Evolutionary conservation across 2,329 filamentous ascomycete genomes (phyloP), one percentile per base, ranked within the genome.

Genomic region (Colletotrichum sp.): DNA sequence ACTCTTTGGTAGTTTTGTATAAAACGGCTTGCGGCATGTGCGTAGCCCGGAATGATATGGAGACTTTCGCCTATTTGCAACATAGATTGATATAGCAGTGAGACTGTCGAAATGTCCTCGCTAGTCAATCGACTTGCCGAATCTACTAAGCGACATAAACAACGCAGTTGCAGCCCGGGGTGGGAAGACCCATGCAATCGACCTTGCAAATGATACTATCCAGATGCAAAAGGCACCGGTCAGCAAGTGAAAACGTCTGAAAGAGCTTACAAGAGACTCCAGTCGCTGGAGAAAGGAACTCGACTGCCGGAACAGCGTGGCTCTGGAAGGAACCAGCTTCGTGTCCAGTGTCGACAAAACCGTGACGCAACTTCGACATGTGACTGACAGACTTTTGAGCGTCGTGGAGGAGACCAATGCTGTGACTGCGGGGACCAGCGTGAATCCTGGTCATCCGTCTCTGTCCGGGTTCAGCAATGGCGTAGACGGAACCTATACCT

Each of bases 191-290:
- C 30, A 65, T 8, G 30, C 24, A 65, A 34, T 55, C 30, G 30
- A 71, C 69, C 44, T 71, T 12, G 18, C 30, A 57, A n/a, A 71
- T n/a, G 15, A 6, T 10, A 55, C 69, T 24, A 65, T 65, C 62
- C 24, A 55, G 18, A 63, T 57, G 49, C n/a, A 64, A 15, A 70
- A 64, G 28, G 68, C n/a, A 64, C n/a, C 18, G 3, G 12, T 71
- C n/a, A 71, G 39, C n/a, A 65, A 64, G 21, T 18, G 24, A 13
- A 12, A 94, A 94, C 49, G 85, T 89, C 65, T 89, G 86, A 67
- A 85, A 88, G 70, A 65, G 18, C 60, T 71, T 28, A n/a, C 55
- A 18, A 65, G 39, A 65, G 44, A 64, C 44, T 71, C 59, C 24
- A 12, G 69, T 21, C 18, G 44, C 60, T n/a, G 65, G 12, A 65